Evolutionary conservation across 2,329 filamentous ascomycete genomes (phyloP).

Genomic region (Monilinia laxa): DNA sequence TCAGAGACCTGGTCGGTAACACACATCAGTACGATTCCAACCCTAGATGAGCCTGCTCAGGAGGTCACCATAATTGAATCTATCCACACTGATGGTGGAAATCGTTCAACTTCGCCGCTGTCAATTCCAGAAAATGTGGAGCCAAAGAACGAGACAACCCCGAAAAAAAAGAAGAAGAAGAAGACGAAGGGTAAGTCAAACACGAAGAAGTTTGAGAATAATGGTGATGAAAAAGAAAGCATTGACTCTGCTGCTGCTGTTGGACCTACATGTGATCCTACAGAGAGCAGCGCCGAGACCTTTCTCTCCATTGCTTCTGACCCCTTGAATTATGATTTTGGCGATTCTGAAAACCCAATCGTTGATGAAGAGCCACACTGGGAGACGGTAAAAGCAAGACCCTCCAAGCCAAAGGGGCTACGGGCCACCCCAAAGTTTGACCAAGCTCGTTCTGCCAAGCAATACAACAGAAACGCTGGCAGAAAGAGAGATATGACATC

Average conservation of each 20-base stretch:
- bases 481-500: not conserved
- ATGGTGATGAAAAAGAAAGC: not conserved
- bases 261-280: not conserved
- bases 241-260: not conserved
- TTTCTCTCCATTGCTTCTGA: constrained; percentile 13
- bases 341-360: not conserved
- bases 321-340: constrained; percentile 16
- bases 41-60: not conserved
- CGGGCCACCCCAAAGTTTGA: not conserved
- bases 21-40: not conserved
- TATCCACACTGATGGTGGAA: not conserved
- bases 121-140: not conserved
- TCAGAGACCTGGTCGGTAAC: constrained; percentile 14
- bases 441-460: not conserved
- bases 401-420: not conserved
- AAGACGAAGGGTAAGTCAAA: not conserved
- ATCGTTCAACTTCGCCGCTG: not conserved
- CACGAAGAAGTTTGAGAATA: not conserved
- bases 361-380: constrained; percentile 1
- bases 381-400: constrained; percentile 15
- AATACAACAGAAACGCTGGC: not conserved
- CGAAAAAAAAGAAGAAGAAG: constrained; percentile 16
- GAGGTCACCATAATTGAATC: not conserved
- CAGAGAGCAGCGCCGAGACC: not conserved
- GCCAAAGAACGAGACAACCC: not conserved